Conservation (phyloP, 345 rosid genomes). For the Durio zibethinus region DNA sequence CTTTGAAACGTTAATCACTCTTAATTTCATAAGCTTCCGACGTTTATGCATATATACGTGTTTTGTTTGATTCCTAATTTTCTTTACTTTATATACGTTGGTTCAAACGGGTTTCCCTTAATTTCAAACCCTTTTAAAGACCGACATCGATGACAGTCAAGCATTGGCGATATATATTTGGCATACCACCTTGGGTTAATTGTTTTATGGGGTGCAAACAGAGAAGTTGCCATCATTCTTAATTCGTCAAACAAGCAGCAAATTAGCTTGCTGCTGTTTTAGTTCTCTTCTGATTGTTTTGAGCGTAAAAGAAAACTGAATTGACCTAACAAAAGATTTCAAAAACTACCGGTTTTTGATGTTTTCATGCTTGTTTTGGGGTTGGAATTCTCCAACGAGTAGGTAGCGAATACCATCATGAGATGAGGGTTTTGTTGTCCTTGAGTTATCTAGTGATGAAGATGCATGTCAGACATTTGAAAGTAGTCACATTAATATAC, state of each 20-base stretch:
- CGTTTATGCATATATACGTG: no score
- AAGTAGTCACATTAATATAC: no score
- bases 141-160: slow-evolving; percentile 14
- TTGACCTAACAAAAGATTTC: not conserved
- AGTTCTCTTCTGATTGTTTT: not conserved
- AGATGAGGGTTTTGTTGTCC: not conserved
- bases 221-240: slow-evolving; percentile 10
- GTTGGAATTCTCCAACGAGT: not conserved
- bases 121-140: slow-evolving; percentile 24
- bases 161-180: no score
- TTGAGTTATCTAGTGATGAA: not conserved
- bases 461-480: no score
- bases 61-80: no score
- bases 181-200: no score
- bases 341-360: not conserved
- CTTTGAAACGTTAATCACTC: no score
- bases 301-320: not conserved
- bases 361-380: slow-evolving; percentile 2
- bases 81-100: no score
- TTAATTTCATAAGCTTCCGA: no score
- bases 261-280: slow-evolving; percentile 5
- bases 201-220: not conserved
- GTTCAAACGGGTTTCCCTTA: slow-evolving; percentile 18
- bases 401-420: not conserved
- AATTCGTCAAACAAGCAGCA: slow-evolving; percentile 1